Conservation (phyloP, 495 filamentous ascomycete genomes). For the Penicillium soppii region DNA sequence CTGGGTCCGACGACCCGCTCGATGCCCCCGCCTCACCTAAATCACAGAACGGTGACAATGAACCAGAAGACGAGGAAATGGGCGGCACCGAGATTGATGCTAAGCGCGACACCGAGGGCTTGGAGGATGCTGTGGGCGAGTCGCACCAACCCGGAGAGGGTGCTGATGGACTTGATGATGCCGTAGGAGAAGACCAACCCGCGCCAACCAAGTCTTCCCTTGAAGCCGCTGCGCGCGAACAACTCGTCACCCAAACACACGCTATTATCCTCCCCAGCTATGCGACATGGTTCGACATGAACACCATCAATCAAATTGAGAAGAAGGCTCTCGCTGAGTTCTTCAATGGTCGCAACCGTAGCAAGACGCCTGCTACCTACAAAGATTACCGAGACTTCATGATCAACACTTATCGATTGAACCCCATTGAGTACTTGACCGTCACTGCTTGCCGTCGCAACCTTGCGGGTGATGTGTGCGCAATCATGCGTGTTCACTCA, state of each 20-base stretch:
- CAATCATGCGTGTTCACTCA: conserved; percentile 96
- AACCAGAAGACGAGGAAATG: conserved; percentile 84
- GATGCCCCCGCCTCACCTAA: conserved; percentile 80
- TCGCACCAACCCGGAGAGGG: conserved; percentile 23
- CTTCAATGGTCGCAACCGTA: conserved; percentile 96
- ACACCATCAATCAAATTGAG: conserved; percentile 81
- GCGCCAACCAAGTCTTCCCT: conserved; percentile 72
- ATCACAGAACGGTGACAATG: conserved; percentile 60
- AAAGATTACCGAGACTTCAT: conserved; percentile 99
- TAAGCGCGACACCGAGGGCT: conserved; percentile 57
- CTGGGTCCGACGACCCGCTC: conserved; percentile 72
- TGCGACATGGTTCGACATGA: conserved; percentile 98
- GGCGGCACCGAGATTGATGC: conserved; percentile 62
- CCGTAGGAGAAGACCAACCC: conserved; percentile 45
- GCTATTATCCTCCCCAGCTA: conserved; percentile 95
- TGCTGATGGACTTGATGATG: conserved; percentile 39
- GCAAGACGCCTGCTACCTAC: conserved; percentile 96
- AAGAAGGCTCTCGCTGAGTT: conserved; percentile 92
- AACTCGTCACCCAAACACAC: conserved; percentile 89
- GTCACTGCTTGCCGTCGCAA: conserved; percentile 97
- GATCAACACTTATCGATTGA: conserved; percentile 97
- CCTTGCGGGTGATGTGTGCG: conserved; percentile 94
- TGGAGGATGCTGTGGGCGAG: conserved; percentile 42
- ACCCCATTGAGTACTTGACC: conserved; percentile 93
- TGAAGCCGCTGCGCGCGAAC: conserved; percentile 82